Evolutionary conservation across 352 stramenopile species (phyloP), one percentile per base, ranked within the genome.

Genomic region (Lagenidium giganteum): DNA sequence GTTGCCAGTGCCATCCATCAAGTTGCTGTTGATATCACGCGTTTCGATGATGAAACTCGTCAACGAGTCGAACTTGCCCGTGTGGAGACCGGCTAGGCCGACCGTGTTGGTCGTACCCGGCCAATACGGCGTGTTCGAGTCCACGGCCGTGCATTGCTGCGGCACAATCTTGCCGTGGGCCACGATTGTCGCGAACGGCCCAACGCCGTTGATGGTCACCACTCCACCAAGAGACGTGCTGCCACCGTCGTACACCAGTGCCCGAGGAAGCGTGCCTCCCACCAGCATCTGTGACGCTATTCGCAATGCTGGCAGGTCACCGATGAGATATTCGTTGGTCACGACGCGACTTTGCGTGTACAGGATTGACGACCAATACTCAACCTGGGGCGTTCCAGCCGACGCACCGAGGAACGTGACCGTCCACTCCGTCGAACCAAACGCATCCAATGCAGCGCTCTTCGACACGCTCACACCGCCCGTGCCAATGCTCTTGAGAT

Each of bases 11-110:
- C 80, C 88, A 39, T 91, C 58, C 11, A 97, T 67, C 24, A 85
- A 54, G 58, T 98, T 98, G 28, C 65, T 77, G 49, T 95, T 88
- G 2, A 67, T 45, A 52, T 98, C 93, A 8, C 86, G 69, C 22
- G 83, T 71, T 52, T 97, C 84, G 47, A 98, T 95, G 24, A 82
- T 60, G 46, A 97, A 97, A 17, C 48, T 79, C 13, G 67, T 72
- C 3, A 39, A 35, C 3, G 71, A 83, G 46, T 70, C 70, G 29
- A 72, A 83, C 16, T 45, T 70, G 17, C 69, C 74, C 5, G 38
- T 66, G 32, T 72, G 65, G 1, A 87, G 60, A 1, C 70, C 74
- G 18, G 67, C 42, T n/a, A 66, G 57, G 0, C 71, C 71, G 4
- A 77, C 61, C 20, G 31, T 37, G 44, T 74, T 79, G n/a, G 66